phyloP scores from a whole-genome alignment of 2,329 filamentous ascomycete species.

The Xylariaceae sp. region DNA sequence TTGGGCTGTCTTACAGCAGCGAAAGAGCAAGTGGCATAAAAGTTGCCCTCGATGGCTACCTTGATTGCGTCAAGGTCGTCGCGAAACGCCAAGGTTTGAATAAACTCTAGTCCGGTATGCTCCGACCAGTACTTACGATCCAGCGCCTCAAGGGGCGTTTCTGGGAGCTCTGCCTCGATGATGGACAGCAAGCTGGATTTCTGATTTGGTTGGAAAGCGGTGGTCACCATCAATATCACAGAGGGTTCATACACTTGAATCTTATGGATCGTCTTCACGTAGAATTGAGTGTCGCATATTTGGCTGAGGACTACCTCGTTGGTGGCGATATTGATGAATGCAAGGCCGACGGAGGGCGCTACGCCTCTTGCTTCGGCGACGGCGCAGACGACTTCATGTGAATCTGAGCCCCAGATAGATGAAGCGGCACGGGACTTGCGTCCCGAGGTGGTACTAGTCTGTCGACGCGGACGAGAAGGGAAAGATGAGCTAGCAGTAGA shows the following conservation, averaged over 20 bases:
- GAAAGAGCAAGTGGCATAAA: conserved; percentile 79
- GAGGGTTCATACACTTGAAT: conserved; percentile 76
- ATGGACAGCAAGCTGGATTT: conserved; percentile 72
- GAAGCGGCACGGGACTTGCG: conserved; percentile 41
- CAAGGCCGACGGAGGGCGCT: conserved; percentile 77
- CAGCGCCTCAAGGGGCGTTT: conserved; percentile 58
- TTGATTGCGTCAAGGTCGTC: conserved; percentile 80
- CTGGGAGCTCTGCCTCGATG: conserved; percentile 66
- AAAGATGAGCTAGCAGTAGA: conserved; percentile 28
- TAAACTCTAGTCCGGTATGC: conserved; percentile 68
- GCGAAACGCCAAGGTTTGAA: conserved; percentile 72
- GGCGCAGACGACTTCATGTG: conserved; percentile 79
- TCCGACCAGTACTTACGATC: conserved; percentile 86
- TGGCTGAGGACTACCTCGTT: conserved; percentile 83
- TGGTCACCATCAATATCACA: conserved; percentile 72
- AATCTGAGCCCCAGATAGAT: conserved; percentile 44
- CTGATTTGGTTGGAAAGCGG: conserved; percentile 59
- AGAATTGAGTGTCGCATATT: conserved; percentile 90
- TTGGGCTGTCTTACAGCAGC: conserved; percentile 61
- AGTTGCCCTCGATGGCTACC: conserved; percentile 75
- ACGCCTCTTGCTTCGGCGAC: conserved; percentile 84
- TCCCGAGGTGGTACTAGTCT: conserved; percentile 38
- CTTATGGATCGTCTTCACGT: conserved; percentile 83
- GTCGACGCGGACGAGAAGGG: conserved; percentile 22
- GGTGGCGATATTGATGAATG: conserved; percentile 82